Evolutionary conservation across 495 filamentous ascomycete genomes (phyloP).

Genomic region (Aspergillus asperescens): DNA sequence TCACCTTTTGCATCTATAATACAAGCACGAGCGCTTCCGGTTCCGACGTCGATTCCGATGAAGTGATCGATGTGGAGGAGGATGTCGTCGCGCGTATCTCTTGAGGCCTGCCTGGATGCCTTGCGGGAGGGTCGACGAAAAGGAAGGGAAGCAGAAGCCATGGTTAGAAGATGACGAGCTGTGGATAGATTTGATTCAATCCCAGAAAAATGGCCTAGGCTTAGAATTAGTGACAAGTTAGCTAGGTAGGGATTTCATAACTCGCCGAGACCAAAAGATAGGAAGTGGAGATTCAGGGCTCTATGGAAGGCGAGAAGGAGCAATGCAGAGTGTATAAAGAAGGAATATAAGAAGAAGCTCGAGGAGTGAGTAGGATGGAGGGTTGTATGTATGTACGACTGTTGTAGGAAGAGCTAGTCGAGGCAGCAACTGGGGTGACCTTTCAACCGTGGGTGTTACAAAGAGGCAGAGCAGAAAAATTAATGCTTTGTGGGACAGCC

Average conservation of each 20-base stretch:
- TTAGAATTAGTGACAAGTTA: not conserved
- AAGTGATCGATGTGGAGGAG: slow-evolving; percentile 58
- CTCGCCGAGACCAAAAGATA: not conserved
- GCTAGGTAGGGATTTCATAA: not conserved
- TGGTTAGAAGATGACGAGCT: not conserved
- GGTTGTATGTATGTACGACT: no score
- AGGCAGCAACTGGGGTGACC: no score
- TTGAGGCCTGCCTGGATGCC: slow-evolving; percentile 49
- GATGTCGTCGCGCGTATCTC: slow-evolving; percentile 51
- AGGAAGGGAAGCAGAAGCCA: slow-evolving; percentile 27
- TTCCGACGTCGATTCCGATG: slow-evolving; percentile 94
- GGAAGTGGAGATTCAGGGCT: not conserved
- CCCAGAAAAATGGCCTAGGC: not conserved
- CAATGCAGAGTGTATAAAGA: not conserved
- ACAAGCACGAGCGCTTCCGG: slow-evolving; percentile 89
- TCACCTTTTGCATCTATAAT: slow-evolving; percentile 87
- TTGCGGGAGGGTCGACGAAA: slow-evolving; percentile 31
- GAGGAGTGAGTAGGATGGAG: not conserved
- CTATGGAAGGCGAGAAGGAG: not conserved
- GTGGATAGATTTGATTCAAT: not conserved
- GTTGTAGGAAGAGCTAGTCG: no score
- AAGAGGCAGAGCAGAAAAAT: no score
- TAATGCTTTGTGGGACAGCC: no score
- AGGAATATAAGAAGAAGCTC: not conserved
- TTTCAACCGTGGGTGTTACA: no score